Conservation (phyloP, 768 basidiomycete genomes). For the Pleurotus eryngii region DNA sequence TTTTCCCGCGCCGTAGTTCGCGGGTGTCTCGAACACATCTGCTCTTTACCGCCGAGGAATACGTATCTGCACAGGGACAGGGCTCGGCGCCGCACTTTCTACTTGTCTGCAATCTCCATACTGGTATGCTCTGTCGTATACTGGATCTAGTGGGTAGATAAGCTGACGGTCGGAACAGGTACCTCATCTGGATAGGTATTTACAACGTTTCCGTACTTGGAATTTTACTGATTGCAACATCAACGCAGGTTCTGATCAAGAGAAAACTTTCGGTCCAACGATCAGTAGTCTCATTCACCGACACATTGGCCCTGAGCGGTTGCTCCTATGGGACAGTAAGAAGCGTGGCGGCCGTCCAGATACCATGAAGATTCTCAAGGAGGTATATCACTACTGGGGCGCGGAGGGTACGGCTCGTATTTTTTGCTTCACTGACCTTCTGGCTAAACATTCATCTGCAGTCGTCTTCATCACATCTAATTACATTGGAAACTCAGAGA, state of each 20-base stretch:
- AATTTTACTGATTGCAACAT: slow-evolving; percentile 10
- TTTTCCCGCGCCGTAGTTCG: slow-evolving; percentile 45
- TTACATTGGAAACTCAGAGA: slow-evolving; percentile 71
- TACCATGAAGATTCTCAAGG: slow-evolving; percentile 71
- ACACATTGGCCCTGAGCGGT: slow-evolving; percentile 70
- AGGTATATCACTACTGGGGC: slow-evolving; percentile 64
- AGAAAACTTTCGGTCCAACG: slow-evolving; percentile 70
- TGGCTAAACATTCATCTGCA: slow-evolving; percentile 17
- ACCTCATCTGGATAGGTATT: slow-evolving; percentile 74
- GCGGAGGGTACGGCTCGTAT: slow-evolving; percentile 52
- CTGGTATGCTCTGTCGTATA: slow-evolving; percentile 42
- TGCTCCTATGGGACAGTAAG: slow-evolving; percentile 78
- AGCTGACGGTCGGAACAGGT: slow-evolving; percentile 39
- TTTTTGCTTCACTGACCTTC: slow-evolving; percentile 4
- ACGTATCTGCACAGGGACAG: slow-evolving; percentile 80
- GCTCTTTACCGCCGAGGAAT: slow-evolving; percentile 77
- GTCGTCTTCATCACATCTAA: slow-evolving; percentile 87
- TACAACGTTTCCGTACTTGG: slow-evolving; percentile 11
- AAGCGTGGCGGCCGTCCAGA: slow-evolving; percentile 68
- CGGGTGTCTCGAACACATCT: slow-evolving; percentile 79
- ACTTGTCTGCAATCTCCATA: slow-evolving; percentile 75
- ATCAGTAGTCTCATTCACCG: slow-evolving; percentile 70
- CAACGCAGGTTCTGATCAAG: slow-evolving; percentile 66
- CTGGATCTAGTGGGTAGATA: background rate
- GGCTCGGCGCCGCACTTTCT: slow-evolving; percentile 75